Percentiles rank a stretch among this genome's conserved stretches.
Conservation (phyloP, 2,329 filamentous ascomycete species). For the Aspergillus sp. region DNA sequence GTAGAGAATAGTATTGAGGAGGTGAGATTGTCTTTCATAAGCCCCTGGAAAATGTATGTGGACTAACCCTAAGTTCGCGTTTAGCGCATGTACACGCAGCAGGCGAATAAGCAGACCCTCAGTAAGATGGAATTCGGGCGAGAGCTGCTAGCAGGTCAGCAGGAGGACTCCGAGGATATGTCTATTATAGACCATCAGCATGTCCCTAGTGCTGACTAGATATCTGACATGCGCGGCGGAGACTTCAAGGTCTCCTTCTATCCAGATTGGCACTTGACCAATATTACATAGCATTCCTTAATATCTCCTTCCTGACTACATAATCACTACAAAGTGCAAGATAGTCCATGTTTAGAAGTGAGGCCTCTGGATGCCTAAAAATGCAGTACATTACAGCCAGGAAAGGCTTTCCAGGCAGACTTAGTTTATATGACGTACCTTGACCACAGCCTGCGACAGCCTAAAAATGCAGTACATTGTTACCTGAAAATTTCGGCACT, state of each 20-base stretch:
- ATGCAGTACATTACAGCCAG: not conserved
- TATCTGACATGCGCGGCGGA: too few species aligned
- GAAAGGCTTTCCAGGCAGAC: too few species aligned
- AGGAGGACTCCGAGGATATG: not conserved
- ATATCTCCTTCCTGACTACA: not conserved
- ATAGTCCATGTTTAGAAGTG: not conserved
- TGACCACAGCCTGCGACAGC: too few species aligned
- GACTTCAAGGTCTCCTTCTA: not conserved
- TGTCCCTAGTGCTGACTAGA: not conserved
- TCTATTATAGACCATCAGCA: not conserved
- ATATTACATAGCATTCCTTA: not conserved
- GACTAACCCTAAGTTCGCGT: not conserved
- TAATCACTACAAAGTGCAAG: not conserved
- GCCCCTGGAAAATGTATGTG: not conserved
- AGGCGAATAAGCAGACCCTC: conserved; percentile 27
- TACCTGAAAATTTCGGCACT: too few species aligned
- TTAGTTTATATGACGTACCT: too few species aligned
- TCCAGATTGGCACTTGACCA: not conserved
- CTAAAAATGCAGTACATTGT: too few species aligned
- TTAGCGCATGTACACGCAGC: conserved; percentile 37
- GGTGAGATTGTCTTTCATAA: conserved; percentile 25
- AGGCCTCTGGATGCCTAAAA: not conserved
- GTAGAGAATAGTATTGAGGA: conserved; percentile 46
- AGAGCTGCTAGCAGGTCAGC: not conserved
- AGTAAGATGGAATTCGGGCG: not conserved